Evolutionary conservation across 1,284 basidiomycete species (phyloP), one percentile per base, ranked within the genome.

Genomic region (Hemileia vastatrix): DNA sequence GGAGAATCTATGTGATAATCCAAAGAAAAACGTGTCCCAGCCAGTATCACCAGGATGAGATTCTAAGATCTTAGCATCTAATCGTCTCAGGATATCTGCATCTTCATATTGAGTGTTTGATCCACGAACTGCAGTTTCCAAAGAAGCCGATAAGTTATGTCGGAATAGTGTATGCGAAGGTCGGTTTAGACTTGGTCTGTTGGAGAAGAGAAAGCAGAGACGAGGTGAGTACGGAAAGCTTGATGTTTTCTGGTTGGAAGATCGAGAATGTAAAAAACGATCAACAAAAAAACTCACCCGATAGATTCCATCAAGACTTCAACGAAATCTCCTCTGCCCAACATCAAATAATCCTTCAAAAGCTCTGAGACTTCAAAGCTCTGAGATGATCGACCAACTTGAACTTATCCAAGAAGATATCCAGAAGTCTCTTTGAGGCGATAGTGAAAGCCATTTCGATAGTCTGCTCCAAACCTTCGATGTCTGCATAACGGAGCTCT

Each of bases 361-460:
- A n/a, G n/a, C n/a, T n/a, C n/a, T n/a, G n/a, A n/a, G n/a, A n/a
- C n/a, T n/a, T n/a, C n/a, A 98, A 81, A 19, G 94, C 94, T 36
- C 78, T 79, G 2, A 99, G 82, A 73, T 98, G 95, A 69, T 94
- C 88, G 64, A 96, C 80, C 24, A 99, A 79, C 64, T 84, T 84
- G 79, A 96, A 97, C 73, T 96, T 94, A 72, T 92, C 90, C 65
- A 95, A 87, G 78, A 97, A 97, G 50, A 97, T 87, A 74, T 95
- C 90, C 66, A 97, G 90, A 51, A 99, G 80, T 4, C 91, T 84
- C 68, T 88, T 86, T 70, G 89, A 93, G 0, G 94, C 94, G 33
- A 89, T 86, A 52, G 84, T 85, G 76, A 96, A 98, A 1, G 95
- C 95, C 5, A 84, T 82, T 67, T 98, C 92, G 71, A 99, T 97